phyloP scores from a whole-genome alignment of 2,329 filamentous ascomycete species.

The Metarhizium album region DNA sequence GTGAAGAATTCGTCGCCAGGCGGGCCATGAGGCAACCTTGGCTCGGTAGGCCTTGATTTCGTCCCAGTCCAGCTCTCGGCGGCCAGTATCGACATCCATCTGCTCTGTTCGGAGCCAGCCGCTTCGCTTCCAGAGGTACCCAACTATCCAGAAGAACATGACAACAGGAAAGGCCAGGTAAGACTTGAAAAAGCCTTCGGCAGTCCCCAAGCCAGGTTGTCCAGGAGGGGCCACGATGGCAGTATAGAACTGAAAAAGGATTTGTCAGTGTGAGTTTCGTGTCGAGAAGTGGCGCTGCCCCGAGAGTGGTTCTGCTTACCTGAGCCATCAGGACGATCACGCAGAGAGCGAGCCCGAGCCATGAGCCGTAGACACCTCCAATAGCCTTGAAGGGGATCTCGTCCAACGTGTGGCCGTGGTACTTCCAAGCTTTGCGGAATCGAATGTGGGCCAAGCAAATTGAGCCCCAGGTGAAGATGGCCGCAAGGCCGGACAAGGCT shows the following conservation, averaged over 20 bases:
- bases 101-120: constrained; percentile 47
- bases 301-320: constrained; percentile 21
- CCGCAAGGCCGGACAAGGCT: constrained; percentile 49
- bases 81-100: constrained; percentile 59
- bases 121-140: constrained; percentile 56
- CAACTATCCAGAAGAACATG: constrained; percentile 42
- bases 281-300: neutral
- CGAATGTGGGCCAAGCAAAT: constrained; percentile 55
- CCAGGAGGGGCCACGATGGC: constrained; percentile 29
- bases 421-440: constrained; percentile 49
- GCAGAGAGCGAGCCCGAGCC: constrained; percentile 48
- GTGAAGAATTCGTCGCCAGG: constrained; percentile 33
- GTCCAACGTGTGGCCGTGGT: constrained; percentile 49
- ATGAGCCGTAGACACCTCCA: constrained; percentile 53
- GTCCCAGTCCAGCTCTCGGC: constrained; percentile 57
- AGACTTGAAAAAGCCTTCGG: constrained; percentile 42
- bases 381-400: constrained; percentile 55
- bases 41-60: constrained; percentile 45
- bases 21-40: constrained; percentile 39
- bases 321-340: constrained; percentile 45
- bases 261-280: neutral
- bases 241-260: constrained; percentile 32
- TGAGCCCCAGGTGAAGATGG: constrained; percentile 54
- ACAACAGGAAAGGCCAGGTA: constrained; percentile 46
- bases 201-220: constrained; percentile 25